Evolutionary conservation across 2,329 filamentous ascomycete species (phyloP), one percentile per base, ranked within the genome.

Genomic region (Basipetospora chlamydospora): DNA sequence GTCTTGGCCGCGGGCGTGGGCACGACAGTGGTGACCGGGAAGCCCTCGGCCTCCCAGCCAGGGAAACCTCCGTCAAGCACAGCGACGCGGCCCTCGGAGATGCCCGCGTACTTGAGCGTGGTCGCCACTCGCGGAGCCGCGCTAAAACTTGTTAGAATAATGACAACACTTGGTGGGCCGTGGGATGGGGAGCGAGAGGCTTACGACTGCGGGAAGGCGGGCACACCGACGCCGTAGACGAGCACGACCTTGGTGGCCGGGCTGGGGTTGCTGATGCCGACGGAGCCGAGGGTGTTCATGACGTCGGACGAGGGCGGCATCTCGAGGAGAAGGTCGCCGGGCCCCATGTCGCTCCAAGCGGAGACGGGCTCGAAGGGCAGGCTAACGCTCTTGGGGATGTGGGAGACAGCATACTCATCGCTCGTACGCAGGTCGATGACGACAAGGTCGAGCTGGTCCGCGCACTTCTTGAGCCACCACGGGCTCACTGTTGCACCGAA

Each of bases 61-160:
- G 36, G 36, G 25, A 32, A 38, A 13, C 36, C 36, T 10, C 36
- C 36, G 21, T 38, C 28, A n/a, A 38, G 29, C n/a, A 38, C 26
- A 17, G 36, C 22, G 16, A 38, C 37, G 11, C 37, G 16, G 12
- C 25, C 37, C 9, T 28, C 28, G 18, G 37, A n/a, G n/a, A 39
- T 28, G 25, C 37, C 37, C 10, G 25, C 37, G 37, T 39, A 39
- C 37, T 39, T 39, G 30, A 39, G 25, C 16, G 29, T 39, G 16
- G 25, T 15, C 26, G 37, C 37, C 20, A 39, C 37, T 7, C 37
- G 30, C 4, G 37, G 37, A 8, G 15, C 30, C 21, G 37, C 37
- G 12, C 18, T 37, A n/a, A n/a, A n/a, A n/a, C n/a, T n/a, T n/a
- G n/a, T n/a, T n/a, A n/a, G n/a, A n/a, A n/a, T n/a, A n/a, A n/a